phyloP scores from a whole-genome alignment of 768 basidiomycete species.

The Lepiota brunneoincarnata region DNA sequence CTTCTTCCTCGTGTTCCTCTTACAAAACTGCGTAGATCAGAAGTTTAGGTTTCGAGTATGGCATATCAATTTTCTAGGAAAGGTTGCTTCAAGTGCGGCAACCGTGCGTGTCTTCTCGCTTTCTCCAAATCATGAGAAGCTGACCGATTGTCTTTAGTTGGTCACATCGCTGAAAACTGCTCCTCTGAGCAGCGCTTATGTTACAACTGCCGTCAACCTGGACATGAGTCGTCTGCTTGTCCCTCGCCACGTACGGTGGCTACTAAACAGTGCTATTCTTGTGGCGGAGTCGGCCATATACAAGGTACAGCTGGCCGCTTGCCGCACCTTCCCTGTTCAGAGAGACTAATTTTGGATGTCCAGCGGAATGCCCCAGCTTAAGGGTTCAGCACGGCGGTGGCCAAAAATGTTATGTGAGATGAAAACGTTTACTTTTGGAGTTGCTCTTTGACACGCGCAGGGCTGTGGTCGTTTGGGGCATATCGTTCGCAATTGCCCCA shows the following conservation, averaged over 20 bases:
- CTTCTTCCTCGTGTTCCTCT: slow-evolving; percentile 5
- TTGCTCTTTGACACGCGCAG: slow-evolving; percentile 30
- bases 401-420: slow-evolving; percentile 82
- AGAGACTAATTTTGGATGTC: slow-evolving; percentile 1
- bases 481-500: slow-evolving; percentile 75
- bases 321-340: neutral
- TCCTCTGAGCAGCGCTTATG: slow-evolving; percentile 86
- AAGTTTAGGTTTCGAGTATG: slow-evolving; percentile 47
- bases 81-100: slow-evolving; percentile 93
- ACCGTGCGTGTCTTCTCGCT: slow-evolving; percentile 53
- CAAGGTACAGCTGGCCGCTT: slow-evolving; percentile 38
- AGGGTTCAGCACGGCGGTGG: slow-evolving; percentile 61
- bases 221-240: slow-evolving; percentile 88
- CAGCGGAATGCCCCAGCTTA: slow-evolving; percentile 80
- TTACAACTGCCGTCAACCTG: slow-evolving; percentile 94
- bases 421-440: neutral
- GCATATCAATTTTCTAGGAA: slow-evolving; percentile 83
- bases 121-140: slow-evolving; percentile 10
- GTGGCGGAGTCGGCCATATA: slow-evolving; percentile 89
- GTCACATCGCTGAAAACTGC: slow-evolving; percentile 92
- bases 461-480: slow-evolving; percentile 83
- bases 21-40: slow-evolving; percentile 16
- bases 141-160: slow-evolving; percentile 49
- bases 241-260: slow-evolving; percentile 79
- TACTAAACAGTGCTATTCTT: slow-evolving; percentile 91